phyloP scores from a whole-genome alignment of 805 yeast genomes.

The Kluyveromyces wickerhamii region DNA sequence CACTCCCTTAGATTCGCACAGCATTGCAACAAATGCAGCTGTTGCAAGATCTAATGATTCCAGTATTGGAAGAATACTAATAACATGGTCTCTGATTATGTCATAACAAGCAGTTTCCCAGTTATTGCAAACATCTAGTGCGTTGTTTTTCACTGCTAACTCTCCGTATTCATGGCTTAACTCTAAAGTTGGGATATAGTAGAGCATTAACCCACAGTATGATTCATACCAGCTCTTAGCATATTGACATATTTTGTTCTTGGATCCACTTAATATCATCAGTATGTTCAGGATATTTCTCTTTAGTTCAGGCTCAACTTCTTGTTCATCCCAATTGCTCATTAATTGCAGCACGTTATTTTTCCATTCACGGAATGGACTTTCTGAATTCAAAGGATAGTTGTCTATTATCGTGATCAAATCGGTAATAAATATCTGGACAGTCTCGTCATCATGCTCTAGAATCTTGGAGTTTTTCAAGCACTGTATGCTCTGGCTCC shows the following conservation, averaged over 20 bases:
- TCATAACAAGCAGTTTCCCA: conserved; percentile 54
- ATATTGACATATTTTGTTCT: conserved; percentile 39
- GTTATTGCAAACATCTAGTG: conserved; percentile 33
- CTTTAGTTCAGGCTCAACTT: conserved; percentile 21
- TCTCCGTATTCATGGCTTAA: conserved; percentile 36
- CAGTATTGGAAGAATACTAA: conserved; percentile 49
- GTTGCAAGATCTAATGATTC: conserved; percentile 56
- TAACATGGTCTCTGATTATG: conserved; percentile 46
- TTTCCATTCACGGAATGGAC: conserved; percentile 34
- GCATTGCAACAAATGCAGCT: conserved; percentile 52
- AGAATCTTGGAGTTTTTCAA: conserved; percentile 22
- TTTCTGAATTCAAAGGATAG: conserved; percentile 29
- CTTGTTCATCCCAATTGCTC: conserved; percentile 20
- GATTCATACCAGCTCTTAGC: conserved; percentile 66
- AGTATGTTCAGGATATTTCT: conserved; percentile 28
- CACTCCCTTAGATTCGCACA: conserved; percentile 55
- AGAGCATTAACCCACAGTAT: conserved; percentile 46
- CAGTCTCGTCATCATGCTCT: conserved; percentile 17
- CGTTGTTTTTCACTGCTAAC: conserved; percentile 28
- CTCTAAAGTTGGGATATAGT: conserved; percentile 47
- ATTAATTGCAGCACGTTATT: conserved; percentile 21
- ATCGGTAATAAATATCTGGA: conserved; percentile 28
- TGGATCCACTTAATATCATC: conserved; percentile 32
- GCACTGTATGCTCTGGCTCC: conserved; percentile 41
- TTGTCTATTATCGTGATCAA: conserved; percentile 27